Base-by-base conservation (phyloP, 2,329 filamentous ascomycete species). In the Gnomoniopsis sp. region DNA sequence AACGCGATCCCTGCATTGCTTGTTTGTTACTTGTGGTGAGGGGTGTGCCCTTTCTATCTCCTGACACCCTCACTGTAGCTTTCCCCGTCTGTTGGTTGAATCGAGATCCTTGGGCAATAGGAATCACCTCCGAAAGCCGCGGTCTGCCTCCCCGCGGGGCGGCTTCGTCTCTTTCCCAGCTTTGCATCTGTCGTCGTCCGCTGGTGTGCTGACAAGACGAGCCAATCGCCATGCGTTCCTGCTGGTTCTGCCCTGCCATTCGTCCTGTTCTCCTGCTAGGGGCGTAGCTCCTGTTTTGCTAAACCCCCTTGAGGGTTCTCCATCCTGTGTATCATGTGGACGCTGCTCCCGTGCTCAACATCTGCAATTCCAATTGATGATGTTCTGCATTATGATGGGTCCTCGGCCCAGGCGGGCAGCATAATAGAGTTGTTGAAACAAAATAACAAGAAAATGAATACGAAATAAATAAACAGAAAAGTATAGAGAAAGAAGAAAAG, bases 391-490 rank as follows among this genome's bases (percentile, higher is more conserved):
- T 50, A 21, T 19, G 19, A 26, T 34, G 48, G 26, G 8, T 30
- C 8, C 36, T 26, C 36, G 34, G 22, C 36, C 36, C 15, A 43
- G 53, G 63, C 62, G 52, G 53, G 55, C 56, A 57, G 60, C 61
- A 61, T 49, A 62, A 21, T 57, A 59, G 41, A 58, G 57, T n/a
- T 44, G 58, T 19, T 56, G 59, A 60, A 49, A 58, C 49, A 38
- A 34, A 55, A 53, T 54, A 60, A 50, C 58, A 55, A 62, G 59
- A 33, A 61, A 21, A 34, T 58, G 57, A 65, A 59, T 36, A 63
- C 50, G 55, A 53, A 57, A 47, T 62, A 50, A 49, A 61, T 48
- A 62, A 55, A 57, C 30, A 63, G 53, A 62, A 65, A 61, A 64
- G 56, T 11, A 57, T 41, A 52, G 38, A 53, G 48, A 58, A 57